phyloP scores from a whole-genome alignment of 2,329 filamentous ascomycete genomes.

The Sclerotinia nivalis region DNA sequence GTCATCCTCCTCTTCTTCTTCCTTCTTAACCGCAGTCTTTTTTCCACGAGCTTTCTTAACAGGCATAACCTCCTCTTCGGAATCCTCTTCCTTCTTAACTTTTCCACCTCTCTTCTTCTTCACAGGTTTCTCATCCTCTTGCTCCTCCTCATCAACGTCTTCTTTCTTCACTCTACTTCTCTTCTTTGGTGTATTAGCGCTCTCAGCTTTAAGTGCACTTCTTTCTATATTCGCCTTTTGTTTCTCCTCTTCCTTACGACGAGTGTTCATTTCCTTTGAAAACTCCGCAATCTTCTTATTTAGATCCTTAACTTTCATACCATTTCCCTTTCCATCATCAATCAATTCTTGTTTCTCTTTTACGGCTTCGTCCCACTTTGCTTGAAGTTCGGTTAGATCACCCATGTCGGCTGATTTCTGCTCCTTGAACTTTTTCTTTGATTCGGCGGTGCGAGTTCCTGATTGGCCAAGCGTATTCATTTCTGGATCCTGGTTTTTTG shows the following conservation, averaged over 20 bases:
- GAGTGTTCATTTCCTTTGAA: neutral
- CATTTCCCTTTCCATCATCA: conserved; percentile 22
- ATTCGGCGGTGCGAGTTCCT: conserved; percentile 33
- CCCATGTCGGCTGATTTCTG: conserved; percentile 27
- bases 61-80: conserved; percentile 31
- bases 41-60: conserved; percentile 37
- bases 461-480: conserved; percentile 40
- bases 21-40: conserved; percentile 14
- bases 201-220: neutral
- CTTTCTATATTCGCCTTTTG: neutral
- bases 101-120: conserved; percentile 20
- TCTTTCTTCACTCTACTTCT: conserved; percentile 21
- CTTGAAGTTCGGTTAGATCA: conserved; percentile 28
- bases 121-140: conserved; percentile 17
- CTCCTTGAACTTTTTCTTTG: conserved; percentile 33
- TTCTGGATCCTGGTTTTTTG: conserved; percentile 38
- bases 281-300: conserved; percentile 34
- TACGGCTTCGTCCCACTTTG: conserved; percentile 24
- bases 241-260: conserved; percentile 14
- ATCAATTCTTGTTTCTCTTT: neutral
- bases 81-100: conserved; percentile 21
- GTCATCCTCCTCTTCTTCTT: conserved; percentile 8
- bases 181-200: conserved; percentile 30
- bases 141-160: conserved; percentile 24
- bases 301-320: conserved; percentile 37